A percentile compares a stretch with the other conserved stretches of the same genome.
These are phyloP conservation scores for Piper longum DNA, from an alignment of 164 flowering plant species.

Conservation along the genomic window DNA sequence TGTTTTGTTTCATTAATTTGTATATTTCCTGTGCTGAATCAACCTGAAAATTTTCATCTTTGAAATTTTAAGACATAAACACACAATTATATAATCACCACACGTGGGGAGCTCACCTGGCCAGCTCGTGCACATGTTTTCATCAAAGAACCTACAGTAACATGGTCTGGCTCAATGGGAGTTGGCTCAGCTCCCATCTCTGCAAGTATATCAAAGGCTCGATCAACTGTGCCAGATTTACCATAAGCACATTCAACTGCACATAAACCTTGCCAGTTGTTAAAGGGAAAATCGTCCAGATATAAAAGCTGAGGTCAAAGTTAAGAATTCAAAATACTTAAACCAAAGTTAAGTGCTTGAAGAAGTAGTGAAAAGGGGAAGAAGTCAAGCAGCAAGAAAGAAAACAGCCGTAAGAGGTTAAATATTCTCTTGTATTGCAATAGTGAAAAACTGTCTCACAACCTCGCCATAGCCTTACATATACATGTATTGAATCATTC, in stretches of 20 bases:
- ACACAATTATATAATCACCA: neutral
- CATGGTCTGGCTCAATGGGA: constrained; percentile 82
- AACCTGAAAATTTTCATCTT: constrained; percentile 27
- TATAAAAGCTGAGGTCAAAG: neutral
- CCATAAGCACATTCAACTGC: constrained; percentile 99
- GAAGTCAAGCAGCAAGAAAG: no score
- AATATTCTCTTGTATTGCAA: constrained; percentile 91
- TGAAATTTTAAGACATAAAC: neutral
- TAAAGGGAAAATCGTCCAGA: no score
- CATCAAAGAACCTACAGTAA: constrained; percentile 85
- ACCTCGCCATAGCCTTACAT: no score
- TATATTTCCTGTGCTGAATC: constrained; percentile 76
- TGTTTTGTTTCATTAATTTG: constrained; percentile 59
- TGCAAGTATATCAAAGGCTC: constrained; percentile 82
- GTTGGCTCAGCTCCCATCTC: constrained; percentile 70
- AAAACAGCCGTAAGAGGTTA: no score
- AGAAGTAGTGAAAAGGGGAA: constrained; percentile 94
- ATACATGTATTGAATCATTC: no score
- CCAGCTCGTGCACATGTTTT: constrained; percentile 77
- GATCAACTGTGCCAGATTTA: constrained; percentile 87
- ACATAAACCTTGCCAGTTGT: no score
- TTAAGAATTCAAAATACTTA: neutral
- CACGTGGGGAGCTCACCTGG: constrained; percentile 32
- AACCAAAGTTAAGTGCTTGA: neutral
- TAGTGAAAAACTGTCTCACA: constrained; percentile 72